Evolutionary conservation across 225 moss, liverwort and hornwort species (phyloP).

Genomic region (Physcomitrium patens): DNA sequence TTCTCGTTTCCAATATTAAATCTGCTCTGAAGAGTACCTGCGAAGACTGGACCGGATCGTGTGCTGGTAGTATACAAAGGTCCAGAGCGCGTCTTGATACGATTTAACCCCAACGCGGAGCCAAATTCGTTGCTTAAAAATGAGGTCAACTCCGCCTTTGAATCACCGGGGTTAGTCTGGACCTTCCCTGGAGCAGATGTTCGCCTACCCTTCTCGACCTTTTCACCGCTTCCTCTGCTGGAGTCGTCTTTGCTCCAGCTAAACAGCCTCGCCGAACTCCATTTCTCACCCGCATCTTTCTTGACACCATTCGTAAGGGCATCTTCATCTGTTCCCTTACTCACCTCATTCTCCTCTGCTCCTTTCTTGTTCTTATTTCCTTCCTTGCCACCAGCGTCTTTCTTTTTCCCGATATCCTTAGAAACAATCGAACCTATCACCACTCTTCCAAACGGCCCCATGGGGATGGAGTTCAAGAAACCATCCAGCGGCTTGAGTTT

Average conservation of each 20-base stretch:
- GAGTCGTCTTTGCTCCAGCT: constrained; percentile 62
- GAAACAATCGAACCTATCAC: constrained; percentile 44
- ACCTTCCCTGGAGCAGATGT: constrained; percentile 64
- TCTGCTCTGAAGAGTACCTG: constrained; percentile 64
- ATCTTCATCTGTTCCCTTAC: constrained; percentile 25
- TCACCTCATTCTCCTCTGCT: constrained; percentile 30
- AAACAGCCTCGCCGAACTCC: constrained; percentile 50
- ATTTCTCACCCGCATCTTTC: constrained; percentile 45
- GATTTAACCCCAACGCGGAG: constrained; percentile 54
- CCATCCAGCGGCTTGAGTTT: constrained; percentile 22
- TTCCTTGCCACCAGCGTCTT: constrained; percentile 47
- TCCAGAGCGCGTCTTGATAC: constrained; percentile 69
- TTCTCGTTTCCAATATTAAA: constrained; percentile 51
- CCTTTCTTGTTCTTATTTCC: constrained; percentile 52
- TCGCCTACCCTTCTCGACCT: constrained; percentile 53
- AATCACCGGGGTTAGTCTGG: constrained; percentile 39
- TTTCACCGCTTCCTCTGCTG: constrained; percentile 32
- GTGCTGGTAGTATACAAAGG: constrained; percentile 59
- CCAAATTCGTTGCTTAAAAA: constrained; percentile 54
- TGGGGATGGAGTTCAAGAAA: constrained; percentile 37
- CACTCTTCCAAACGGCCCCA: constrained; percentile 64
- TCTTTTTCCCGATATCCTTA: constrained; percentile 60
- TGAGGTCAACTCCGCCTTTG: constrained; percentile 41
- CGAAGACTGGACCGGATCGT: constrained; percentile 58
- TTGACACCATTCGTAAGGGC: constrained; percentile 24